A percentile compares a stretch with the other conserved stretches of the same genome.
These are phyloP conservation scores for Tricholoma sp. DNA, from an alignment of 768 basidiomycete species.

Conservation along the genomic window DNA sequence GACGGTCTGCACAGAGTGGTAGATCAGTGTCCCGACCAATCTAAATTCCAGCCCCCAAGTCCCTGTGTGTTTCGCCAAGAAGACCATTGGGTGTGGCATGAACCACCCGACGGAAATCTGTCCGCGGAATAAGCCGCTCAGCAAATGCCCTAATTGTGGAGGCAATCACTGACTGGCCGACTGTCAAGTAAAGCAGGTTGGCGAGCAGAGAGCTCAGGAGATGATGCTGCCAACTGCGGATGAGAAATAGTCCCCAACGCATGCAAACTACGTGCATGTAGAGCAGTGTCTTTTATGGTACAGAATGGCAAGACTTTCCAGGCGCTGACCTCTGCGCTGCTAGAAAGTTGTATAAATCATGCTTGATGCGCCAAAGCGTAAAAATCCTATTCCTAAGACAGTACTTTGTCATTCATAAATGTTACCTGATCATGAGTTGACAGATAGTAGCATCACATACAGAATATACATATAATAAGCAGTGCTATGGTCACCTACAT, in stretches of 20 bases:
- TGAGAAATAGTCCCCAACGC: background rate
- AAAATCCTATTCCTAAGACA: no score
- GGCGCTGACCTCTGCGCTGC: no score
- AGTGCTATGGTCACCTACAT: no score
- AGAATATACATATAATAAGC: no score
- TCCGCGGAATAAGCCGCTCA: background rate
- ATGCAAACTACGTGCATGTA: no score
- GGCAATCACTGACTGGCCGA: conserved; percentile 15
- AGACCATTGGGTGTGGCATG: conserved; percentile 1
- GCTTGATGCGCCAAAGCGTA: no score
- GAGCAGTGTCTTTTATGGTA: no score
- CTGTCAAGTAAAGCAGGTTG: conserved; percentile 14
- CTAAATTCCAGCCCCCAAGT: background rate
- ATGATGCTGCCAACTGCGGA: conserved; percentile 6
- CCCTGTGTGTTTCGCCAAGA: conserved; percentile 1
- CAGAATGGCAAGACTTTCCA: no score
- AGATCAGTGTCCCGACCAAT: background rate
- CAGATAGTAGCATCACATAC: no score
- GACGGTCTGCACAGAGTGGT: background rate
- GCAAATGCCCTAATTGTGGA: conserved; percentile 9
- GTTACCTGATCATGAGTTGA: no score
- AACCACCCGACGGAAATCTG: conserved; percentile 4
- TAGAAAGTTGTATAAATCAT: no score
- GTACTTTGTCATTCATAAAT: no score
- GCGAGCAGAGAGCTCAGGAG: conserved; percentile 1